Evolutionary conservation across 306 rosid species (phyloP).

Genomic region (Aeschynomene evenia): DNA sequence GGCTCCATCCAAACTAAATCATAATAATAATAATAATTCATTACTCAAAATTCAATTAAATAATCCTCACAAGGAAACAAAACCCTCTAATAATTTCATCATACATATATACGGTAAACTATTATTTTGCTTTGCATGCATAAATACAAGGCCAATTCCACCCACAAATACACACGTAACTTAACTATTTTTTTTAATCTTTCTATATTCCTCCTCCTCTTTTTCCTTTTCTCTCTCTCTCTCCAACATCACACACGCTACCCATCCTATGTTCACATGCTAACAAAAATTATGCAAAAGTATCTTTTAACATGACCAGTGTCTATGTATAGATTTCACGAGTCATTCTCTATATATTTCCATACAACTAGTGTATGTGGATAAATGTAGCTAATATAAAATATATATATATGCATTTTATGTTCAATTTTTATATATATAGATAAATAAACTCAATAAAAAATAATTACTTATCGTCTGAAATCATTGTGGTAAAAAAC

Average conservation of each 20-base stretch:
- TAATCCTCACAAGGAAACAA: constrained; percentile 84
- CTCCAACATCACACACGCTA: constrained; percentile 16
- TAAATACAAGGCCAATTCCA: constrained; percentile 50
- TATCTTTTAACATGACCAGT: neutral
- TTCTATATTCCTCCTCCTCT: neutral
- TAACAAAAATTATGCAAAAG: neutral
- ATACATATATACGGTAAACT: constrained; percentile 54
- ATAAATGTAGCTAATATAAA: too few species aligned
- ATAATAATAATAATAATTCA: constrained; percentile 9
- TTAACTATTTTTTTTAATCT: constrained; percentile 35
- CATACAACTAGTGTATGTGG: too few species aligned
- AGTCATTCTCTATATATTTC: neutral
- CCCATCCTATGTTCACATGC: neutral
- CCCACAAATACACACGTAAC: constrained; percentile 55
- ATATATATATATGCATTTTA: too few species aligned
- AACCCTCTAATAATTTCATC: constrained; percentile 51
- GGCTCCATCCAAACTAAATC: constrained; percentile 61
- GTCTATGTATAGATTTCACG: neutral
- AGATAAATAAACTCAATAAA: too few species aligned
- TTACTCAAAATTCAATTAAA: too few species aligned
- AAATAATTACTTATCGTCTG: neutral
- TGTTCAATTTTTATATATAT: too few species aligned
- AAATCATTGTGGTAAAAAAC: neutral
- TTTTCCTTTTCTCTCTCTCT: neutral
- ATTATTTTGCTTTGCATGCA: constrained; percentile 65